Percentiles rank a stretch among this genome's conserved stretches.
Evolutionary conservation across 139 green algal genomes (phyloP).

Genomic region (Astrephomene gubernaculifera): DNA sequence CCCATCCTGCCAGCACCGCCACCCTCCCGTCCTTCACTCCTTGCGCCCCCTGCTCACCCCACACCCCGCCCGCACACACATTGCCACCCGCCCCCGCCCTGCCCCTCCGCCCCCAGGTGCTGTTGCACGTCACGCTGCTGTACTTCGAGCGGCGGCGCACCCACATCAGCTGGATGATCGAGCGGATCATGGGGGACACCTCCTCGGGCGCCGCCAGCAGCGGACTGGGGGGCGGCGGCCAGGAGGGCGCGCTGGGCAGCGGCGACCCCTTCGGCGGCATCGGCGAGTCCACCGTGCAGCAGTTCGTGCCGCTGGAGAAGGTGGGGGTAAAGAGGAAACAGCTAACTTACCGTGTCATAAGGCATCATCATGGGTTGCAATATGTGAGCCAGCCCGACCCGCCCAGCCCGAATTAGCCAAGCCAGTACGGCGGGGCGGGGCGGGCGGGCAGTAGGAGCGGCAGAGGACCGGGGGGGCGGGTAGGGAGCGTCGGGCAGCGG

Average conservation of each 20-base stretch:
- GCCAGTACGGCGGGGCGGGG: too few relatives aligned
- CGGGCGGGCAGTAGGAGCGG: too few relatives aligned
- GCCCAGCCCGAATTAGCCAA: too few relatives aligned
- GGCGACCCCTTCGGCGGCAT: slow-evolving; percentile 32
- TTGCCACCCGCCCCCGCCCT: background rate
- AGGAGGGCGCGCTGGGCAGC: background rate
- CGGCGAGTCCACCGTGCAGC: slow-evolving; percentile 40
- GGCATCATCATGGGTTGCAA: too few relatives aligned
- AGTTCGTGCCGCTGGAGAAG: slow-evolving; percentile 67
- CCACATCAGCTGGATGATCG: slow-evolving; percentile 58
- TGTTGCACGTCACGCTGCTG: slow-evolving; percentile 45
- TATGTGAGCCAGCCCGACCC: too few relatives aligned
- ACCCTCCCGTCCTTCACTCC: background rate
- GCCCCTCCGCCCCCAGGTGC: slow-evolving; percentile 24
- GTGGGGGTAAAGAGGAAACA: too few relatives aligned
- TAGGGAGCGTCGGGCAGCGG: too few relatives aligned
- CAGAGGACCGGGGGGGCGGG: background rate
- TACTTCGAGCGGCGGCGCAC: slow-evolving; percentile 61
- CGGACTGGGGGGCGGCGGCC: background rate
- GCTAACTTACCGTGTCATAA: too few relatives aligned
- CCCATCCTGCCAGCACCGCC: background rate
- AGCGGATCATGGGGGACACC: slow-evolving; percentile 25
- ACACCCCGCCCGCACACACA: background rate
- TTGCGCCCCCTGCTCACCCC: too few relatives aligned
- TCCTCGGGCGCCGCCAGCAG: background rate